Evolutionary conservation across 129 eudicot genomes (phyloP), one percentile per base, ranked within the genome.

Genomic region (Helichrysum umbraculigerum): DNA sequence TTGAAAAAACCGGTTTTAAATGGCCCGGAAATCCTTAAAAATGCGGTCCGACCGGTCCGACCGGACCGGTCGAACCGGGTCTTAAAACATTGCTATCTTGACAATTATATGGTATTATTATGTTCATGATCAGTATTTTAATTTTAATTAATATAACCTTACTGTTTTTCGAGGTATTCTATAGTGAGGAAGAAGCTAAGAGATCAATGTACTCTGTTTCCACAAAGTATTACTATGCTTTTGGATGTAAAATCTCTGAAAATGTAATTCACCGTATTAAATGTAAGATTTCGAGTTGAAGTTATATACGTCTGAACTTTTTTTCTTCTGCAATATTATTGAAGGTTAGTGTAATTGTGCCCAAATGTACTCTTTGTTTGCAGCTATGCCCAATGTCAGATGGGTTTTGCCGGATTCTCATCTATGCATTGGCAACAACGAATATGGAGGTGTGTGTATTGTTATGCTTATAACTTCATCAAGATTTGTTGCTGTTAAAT

Each of bases 321-420:
- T 25, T 0, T 25, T 25, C 28, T 25, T 25, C 28, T 25, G 28
- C 28, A 25, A 0, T 19, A 10, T 76, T 68, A 37, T 5, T 71
- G 20, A 21, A 20, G 4, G 70, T 21, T 66, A 56, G 16, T 19
- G 1, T 32, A 20, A 58, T 66, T 8, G 4, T 47, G 5, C 8
- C 16, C 9, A 15, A 0, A 11, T 8, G 7, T 28, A 8, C 66
- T 35, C 35, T 57, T 66, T 74, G 21, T 79, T 73, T 64, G 86
- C 85, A 84, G 91, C 81, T 44, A 77, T 84, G 72, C 85, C 83
- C 25, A 65, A 68, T 79, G 91, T 81, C 19, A 79, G 79, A 69
- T 87, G 88, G 91, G 66, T 84, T 78, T 83, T 84, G 54, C 88
- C 86, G 4, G 91, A 87, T 42, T 84, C 88, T 14, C 78, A 87